Evolutionary conservation across 2,329 filamentous ascomycete genomes (phyloP), one percentile per base, ranked within the genome.

Genomic region (Coniella lustricola): DNA sequence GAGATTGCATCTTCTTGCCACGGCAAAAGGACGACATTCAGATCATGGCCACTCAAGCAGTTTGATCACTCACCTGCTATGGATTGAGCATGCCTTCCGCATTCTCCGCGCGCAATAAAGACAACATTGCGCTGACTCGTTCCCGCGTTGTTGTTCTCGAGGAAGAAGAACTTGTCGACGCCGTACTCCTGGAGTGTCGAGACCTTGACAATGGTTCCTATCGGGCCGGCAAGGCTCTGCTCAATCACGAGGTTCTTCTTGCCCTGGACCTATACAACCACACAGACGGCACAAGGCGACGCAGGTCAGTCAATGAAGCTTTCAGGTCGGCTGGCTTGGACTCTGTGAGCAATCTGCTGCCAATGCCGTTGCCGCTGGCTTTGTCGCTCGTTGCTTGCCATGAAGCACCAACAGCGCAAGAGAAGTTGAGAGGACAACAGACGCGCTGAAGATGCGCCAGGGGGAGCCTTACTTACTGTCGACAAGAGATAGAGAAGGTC

Each of bases 241-340:
- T 97, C 91, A 62, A 98, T 85, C 45, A 98, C 87, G 53, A 98
- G 75, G 62, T 96, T 97, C 77, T 98, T 98, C 80, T 97, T 98
- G 59, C 94, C 94, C 64, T 91, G 87, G 56, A 97, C 89, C 93
- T 98, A 62, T 50, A 46, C 46, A 33, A 16, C 5, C 4, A 35
- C 4, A 16, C 33, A 35, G 13, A 46, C n/a, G 43, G 48, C 48
- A 34, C 31, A 50, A 50, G 29, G 22, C 44, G 44, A 20, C 13
- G 21, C 41, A 32, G 38, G 46, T 35, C 33, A 35, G 44, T 53
- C 48, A 53, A 50, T 52, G 47, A 44, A 48, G 48, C 48, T 53
- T n/a, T n/a, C 48, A 36, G 10, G 25, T 29, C 25, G 25, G 25
- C 25, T 10, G 25, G 25, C 25, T 29, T 29, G n/a, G n/a, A n/a